A percentile compares a stretch with the other conserved stretches of the same genome.
phyloP scores from a whole-genome alignment of 495 filamentous ascomycete genomes.

The Penicillium cinerascens region DNA sequence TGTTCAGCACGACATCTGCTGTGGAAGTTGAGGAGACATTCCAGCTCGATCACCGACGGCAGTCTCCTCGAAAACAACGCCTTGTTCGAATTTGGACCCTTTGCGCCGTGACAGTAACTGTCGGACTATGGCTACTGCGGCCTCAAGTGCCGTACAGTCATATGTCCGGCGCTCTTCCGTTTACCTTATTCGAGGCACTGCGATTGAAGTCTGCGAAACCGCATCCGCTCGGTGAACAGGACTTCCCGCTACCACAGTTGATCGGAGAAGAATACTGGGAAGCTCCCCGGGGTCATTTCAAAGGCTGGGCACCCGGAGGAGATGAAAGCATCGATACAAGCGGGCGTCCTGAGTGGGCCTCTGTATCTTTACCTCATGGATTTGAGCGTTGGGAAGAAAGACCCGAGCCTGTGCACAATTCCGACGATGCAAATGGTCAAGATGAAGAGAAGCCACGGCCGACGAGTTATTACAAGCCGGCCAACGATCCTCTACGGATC shows the following conservation, averaged over 20 bases:
- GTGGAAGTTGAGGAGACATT: slow-evolving; percentile 9
- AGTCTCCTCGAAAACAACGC: neutral
- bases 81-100: slow-evolving; percentile 10
- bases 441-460: neutral
- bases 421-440: too few species aligned
- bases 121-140: slow-evolving; percentile 14
- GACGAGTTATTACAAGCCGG: slow-evolving; percentile 27
- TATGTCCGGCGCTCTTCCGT: slow-evolving; percentile 24
- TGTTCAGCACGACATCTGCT: neutral
- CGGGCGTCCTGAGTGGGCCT: slow-evolving; percentile 15
- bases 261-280: slow-evolving; percentile 21
- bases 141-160: slow-evolving; percentile 24
- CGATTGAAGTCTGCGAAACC: neutral
- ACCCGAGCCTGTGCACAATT: too few species aligned
- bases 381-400: slow-evolving; percentile 17
- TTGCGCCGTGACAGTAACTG: neutral
- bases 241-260: slow-evolving; percentile 18
- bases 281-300: slow-evolving; percentile 15
- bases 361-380: slow-evolving; percentile 14
- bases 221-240: neutral
- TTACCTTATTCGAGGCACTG: slow-evolving; percentile 18
- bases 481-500: slow-evolving; percentile 36
- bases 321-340: neutral
- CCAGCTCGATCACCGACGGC: neutral
- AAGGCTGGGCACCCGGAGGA: slow-evolving; percentile 15